phyloP scores from a whole-genome alignment of 2,329 filamentous ascomycete species.

The Fusarium austroafricanum region DNA sequence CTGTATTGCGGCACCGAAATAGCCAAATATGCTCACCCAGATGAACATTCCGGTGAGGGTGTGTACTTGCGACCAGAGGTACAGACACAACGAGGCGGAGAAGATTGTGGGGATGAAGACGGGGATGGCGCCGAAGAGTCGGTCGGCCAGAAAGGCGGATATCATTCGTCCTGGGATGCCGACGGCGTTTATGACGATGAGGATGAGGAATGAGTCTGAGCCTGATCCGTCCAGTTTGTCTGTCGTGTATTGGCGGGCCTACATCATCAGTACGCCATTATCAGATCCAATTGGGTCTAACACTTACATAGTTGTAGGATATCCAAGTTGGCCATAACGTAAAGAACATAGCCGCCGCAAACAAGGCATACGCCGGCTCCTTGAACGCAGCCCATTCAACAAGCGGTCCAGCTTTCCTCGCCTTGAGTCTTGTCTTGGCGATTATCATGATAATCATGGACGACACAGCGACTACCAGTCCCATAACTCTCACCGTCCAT shows the following conservation, averaged over 20 bases:
- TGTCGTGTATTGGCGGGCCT: constrained; percentile 55
- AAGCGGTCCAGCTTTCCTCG: constrained; percentile 61
- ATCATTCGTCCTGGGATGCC: constrained; percentile 67
- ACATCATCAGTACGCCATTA: not conserved
- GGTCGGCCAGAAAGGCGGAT: constrained; percentile 66
- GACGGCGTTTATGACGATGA: constrained; percentile 69
- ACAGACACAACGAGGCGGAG: constrained; percentile 58
- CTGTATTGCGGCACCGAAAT: constrained; percentile 73
- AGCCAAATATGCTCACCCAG: constrained; percentile 73
- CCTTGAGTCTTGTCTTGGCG: constrained; percentile 61
- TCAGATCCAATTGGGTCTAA: not conserved
- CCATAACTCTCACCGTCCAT: constrained; percentile 73
- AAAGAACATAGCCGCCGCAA: constrained; percentile 52
- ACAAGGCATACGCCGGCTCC: constrained; percentile 57
- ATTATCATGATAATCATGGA: constrained; percentile 55
- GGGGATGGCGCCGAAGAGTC: constrained; percentile 65
- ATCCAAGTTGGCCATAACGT: constrained; percentile 63
- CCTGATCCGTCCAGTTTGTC: constrained; percentile 60
- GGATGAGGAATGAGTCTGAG: constrained; percentile 65
- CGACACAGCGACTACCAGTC: constrained; percentile 66
- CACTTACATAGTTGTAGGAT: constrained; percentile 59
- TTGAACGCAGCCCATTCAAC: constrained; percentile 64
- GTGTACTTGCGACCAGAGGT: constrained; percentile 65
- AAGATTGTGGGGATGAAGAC: constrained; percentile 63
- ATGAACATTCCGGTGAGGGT: constrained; percentile 57